These are phyloP conservation scores for Ophiostoma sp. DNA, from an alignment of 2,329 filamentous ascomycete species.

Conservation along the genomic window DNA sequence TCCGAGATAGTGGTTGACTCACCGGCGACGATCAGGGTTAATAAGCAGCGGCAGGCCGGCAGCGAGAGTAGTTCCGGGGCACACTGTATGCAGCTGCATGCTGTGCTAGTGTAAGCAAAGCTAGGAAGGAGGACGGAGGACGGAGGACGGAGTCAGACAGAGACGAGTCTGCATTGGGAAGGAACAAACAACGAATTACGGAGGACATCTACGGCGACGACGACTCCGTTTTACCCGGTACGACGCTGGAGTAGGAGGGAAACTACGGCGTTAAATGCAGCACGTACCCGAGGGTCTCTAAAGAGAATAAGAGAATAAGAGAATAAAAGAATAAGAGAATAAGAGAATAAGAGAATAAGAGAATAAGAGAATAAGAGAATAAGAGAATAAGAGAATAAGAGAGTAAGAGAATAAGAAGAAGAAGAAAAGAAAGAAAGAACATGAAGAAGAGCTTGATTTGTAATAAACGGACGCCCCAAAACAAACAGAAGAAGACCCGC, in stretches of 20 bases:
- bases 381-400: not conserved
- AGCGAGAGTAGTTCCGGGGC: no score
- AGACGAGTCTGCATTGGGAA: slow-evolving; percentile 11
- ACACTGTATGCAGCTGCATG: not conserved
- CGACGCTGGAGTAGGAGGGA: not conserved
- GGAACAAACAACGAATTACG: not conserved
- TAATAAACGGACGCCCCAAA: no score
- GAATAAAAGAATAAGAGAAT: not conserved
- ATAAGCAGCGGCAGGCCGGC: no score
- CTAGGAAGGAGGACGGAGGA: not conserved
- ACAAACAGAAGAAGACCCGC: no score
- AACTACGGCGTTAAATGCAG: slow-evolving; percentile 7
- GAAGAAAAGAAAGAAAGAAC: no score
- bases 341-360: not conserved
- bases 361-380: not conserved
- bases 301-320: no score
- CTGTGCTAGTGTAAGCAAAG: not conserved
- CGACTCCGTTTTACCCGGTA: not conserved
- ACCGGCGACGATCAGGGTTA: slow-evolving; percentile 14
- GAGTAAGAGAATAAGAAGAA: not conserved
- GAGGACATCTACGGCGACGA: not conserved
- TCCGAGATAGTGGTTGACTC: slow-evolving; percentile 20
- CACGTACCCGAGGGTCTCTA: not conserved
- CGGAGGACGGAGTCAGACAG: not conserved
- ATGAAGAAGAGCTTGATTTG: not conserved